Conservation (phyloP, 2,329 filamentous ascomycete species). For the Hypomyces rosellus region DNA sequence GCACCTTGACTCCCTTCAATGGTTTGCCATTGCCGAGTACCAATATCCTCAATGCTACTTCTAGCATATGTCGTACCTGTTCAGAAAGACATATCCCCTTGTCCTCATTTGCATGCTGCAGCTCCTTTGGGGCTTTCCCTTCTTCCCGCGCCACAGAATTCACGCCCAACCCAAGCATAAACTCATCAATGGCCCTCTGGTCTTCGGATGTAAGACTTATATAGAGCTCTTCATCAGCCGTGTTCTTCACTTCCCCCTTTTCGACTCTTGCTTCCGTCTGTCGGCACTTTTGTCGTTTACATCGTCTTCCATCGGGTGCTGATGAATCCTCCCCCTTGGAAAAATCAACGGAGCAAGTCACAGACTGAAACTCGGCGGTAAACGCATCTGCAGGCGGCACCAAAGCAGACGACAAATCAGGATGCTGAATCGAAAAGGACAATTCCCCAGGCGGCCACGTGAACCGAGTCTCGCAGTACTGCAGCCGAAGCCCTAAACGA, state of each 20-base stretch:
- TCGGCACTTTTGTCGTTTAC: conserved; percentile 13
- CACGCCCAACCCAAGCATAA: conserved; percentile 20
- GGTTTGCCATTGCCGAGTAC: conserved; percentile 20
- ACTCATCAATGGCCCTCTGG: conserved; percentile 23
- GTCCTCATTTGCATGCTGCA: neutral
- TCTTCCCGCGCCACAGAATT: neutral
- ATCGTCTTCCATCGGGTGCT: neutral
- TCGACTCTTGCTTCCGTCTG: neutral
- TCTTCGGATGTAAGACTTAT: conserved; percentile 17
- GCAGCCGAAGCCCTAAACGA: conserved; percentile 24
- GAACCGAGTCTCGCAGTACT: conserved; percentile 10
- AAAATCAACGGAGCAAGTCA: conserved; percentile 22
- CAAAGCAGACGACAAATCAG: conserved; percentile 26
- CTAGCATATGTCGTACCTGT: conserved; percentile 8
- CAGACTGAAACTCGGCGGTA: conserved; percentile 21
- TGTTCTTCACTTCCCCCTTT: neutral
- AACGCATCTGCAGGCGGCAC: conserved; percentile 21
- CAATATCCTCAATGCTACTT: conserved; percentile 20
- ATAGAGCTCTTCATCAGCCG: conserved; percentile 10
- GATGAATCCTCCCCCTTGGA: conserved; percentile 1
- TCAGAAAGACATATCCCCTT: neutral
- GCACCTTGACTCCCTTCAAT: conserved; percentile 17
- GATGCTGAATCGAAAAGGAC: conserved; percentile 32
- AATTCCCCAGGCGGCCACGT: conserved; percentile 16
- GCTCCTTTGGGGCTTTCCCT: neutral